Conservation (phyloP, 1,284 basidiomycete species). For the Trametes sp. region DNA sequence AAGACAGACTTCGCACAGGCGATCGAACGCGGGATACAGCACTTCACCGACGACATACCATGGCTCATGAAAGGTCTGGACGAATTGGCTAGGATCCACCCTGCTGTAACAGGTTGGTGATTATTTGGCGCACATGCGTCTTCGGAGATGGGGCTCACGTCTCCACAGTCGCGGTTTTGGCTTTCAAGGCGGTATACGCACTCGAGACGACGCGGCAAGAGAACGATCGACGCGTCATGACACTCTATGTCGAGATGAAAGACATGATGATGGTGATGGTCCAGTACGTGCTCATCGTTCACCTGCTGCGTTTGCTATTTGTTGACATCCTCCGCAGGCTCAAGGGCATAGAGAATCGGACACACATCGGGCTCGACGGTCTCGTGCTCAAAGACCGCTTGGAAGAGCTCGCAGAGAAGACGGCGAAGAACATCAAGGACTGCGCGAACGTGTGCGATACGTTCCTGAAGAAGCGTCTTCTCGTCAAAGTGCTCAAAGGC, state of each 20-base stretch:
- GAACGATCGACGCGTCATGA: constrained; percentile 43
- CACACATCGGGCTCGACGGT: constrained; percentile 33
- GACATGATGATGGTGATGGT: constrained; percentile 34
- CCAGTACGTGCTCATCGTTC: constrained; percentile 41
- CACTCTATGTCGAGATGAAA: constrained; percentile 37
- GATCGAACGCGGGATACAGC: constrained; percentile 6
- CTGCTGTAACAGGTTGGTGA: constrained; percentile 35
- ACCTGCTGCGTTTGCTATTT: not conserved
- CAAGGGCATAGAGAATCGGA: constrained; percentile 24
- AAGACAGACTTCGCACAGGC: constrained; percentile 3
- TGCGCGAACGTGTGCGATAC: constrained; percentile 44
- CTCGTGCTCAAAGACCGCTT: constrained; percentile 35
- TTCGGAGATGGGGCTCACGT: not conserved
- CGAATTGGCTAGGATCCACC: constrained; percentile 37
- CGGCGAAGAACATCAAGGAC: constrained; percentile 40
- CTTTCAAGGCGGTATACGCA: constrained; percentile 52
- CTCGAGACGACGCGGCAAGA: constrained; percentile 48
- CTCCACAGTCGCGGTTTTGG: constrained; percentile 48
- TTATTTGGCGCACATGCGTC: not conserved
- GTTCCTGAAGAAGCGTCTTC: constrained; percentile 39
- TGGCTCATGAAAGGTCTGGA: constrained; percentile 37
- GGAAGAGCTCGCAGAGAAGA: constrained; percentile 29
- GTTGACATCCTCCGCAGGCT: constrained; percentile 1
- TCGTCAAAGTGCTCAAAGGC: constrained; percentile 48
- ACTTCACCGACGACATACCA: constrained; percentile 31